phyloP scores from a whole-genome alignment of 1,284 basidiomycete genomes.

The Phellinidium pouzarii region DNA sequence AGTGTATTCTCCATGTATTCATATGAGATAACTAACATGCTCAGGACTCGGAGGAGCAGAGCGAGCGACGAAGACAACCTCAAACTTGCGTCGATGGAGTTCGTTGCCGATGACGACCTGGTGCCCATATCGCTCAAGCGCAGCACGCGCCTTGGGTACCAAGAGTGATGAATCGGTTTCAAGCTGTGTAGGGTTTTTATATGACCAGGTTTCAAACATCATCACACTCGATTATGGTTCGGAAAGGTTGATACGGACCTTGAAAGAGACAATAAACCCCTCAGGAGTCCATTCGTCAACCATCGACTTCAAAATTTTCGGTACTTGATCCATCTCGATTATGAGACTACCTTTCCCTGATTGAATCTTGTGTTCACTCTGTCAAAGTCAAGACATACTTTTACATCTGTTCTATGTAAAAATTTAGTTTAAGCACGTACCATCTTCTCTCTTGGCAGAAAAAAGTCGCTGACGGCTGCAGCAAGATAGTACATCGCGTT shows the following conservation, averaged over 20 bases:
- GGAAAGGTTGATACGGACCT: constrained; percentile 44
- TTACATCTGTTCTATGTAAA: background rate
- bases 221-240: background rate
- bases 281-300: constrained; percentile 91
- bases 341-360: constrained; percentile 88
- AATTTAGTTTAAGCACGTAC: constrained; percentile 39
- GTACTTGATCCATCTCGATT: constrained; percentile 98
- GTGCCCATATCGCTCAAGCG: constrained; percentile 91
- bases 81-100: constrained; percentile 80
- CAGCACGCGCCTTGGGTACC: constrained; percentile 84
- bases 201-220: background rate
- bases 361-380: constrained; percentile 99
- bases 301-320: constrained; percentile 89
- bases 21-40: no score
- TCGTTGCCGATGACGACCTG: constrained; percentile 97
- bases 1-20: no score
- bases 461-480: constrained; percentile 97
- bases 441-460: constrained; percentile 85
- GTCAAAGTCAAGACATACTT: constrained; percentile 5
- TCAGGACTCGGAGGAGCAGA: no score
- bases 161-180: constrained; percentile 85
- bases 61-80: constrained; percentile 79
- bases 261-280: constrained; percentile 95
- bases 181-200: constrained; percentile 47
- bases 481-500: constrained; percentile 92